A percentile compares a stretch with the other conserved stretches of the same genome.
Evolutionary conservation across 2,329 filamentous ascomycete species (phyloP).

Genomic region (Geosmithia flava): DNA sequence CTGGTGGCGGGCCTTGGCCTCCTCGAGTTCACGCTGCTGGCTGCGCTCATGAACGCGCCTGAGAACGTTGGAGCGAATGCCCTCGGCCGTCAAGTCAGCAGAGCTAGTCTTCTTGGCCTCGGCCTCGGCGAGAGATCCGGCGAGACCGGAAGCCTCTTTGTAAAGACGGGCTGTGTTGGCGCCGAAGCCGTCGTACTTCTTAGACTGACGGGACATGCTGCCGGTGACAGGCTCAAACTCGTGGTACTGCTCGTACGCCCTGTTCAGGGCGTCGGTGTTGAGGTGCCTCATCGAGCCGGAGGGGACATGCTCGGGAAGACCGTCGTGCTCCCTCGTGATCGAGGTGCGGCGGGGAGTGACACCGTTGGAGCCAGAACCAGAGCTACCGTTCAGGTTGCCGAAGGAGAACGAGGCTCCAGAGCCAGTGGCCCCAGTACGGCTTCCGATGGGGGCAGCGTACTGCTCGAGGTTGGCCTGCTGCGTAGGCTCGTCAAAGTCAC

Average conservation of each 20-base stretch:
- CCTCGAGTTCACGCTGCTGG: conserved; percentile 6
- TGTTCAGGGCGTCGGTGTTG: conserved; percentile 6
- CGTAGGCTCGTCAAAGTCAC: background rate
- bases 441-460: background rate
- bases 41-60: conserved; percentile 11
- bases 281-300: background rate
- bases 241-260: conserved; percentile 8
- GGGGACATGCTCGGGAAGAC: background rate
- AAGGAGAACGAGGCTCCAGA: background rate
- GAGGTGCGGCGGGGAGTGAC: background rate
- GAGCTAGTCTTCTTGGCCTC: conserved; percentile 1
- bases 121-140: conserved; percentile 9
- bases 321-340: background rate
- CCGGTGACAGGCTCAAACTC: conserved; percentile 8
- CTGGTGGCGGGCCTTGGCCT: background rate
- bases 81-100: conserved; percentile 15
- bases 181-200: conserved; percentile 17
- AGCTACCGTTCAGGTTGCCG: background rate
- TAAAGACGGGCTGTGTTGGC: conserved; percentile 13
- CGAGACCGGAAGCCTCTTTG: conserved; percentile 9
- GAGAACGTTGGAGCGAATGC: conserved; percentile 17
- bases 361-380: background rate
- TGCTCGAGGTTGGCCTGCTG: background rate
- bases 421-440: background rate
- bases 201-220: conserved; percentile 10